Evolutionary conservation across 2,329 filamentous ascomycete species (phyloP).

Genomic region (Aspergillus puulaauensis): DNA sequence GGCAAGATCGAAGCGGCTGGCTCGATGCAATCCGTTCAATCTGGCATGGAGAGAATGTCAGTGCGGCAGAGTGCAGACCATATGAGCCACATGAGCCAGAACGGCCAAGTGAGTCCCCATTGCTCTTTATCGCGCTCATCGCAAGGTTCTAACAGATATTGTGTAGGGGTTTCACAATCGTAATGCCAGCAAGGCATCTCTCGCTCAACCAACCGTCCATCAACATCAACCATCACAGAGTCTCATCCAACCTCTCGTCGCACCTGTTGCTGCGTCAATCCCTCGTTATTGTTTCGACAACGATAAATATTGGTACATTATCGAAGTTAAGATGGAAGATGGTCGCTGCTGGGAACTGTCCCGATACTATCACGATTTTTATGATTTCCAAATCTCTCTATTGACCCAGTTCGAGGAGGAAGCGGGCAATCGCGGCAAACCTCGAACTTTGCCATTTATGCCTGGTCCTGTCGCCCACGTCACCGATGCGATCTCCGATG

Average conservation of each 20-base stretch:
- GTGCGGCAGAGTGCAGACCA: constrained; percentile 55
- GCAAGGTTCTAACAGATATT: neutral
- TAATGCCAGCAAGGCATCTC: constrained; percentile 36
- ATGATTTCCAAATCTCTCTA: constrained; percentile 95
- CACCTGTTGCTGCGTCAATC: constrained; percentile 80
- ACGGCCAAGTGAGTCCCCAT: constrained; percentile 49
- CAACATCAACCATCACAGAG: constrained; percentile 42
- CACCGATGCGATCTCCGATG: constrained; percentile 95
- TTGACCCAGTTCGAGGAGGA: constrained; percentile 89
- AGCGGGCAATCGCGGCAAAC: constrained; percentile 80
- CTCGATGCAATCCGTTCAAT: constrained; percentile 60
- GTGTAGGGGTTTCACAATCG: constrained; percentile 38
- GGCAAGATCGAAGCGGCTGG: constrained; percentile 71
- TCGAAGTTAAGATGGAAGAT: constrained; percentile 87
- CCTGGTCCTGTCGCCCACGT: constrained; percentile 96
- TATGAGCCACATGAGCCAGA: constrained; percentile 52
- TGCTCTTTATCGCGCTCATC: neutral
- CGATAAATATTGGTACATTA: constrained; percentile 98
- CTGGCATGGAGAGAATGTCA: constrained; percentile 77
- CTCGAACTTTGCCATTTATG: constrained; percentile 91
- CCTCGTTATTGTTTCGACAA: constrained; percentile 94
- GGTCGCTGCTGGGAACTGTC: constrained; percentile 90
- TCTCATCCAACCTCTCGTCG: constrained; percentile 58
- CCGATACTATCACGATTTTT: constrained; percentile 97
- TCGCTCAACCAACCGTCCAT: constrained; percentile 36